A percentile compares a stretch with the other conserved stretches of the same genome.
Conservation (phyloP, 495 filamentous ascomycete species). For the Pyrenopolyporus hunteri region DNA sequence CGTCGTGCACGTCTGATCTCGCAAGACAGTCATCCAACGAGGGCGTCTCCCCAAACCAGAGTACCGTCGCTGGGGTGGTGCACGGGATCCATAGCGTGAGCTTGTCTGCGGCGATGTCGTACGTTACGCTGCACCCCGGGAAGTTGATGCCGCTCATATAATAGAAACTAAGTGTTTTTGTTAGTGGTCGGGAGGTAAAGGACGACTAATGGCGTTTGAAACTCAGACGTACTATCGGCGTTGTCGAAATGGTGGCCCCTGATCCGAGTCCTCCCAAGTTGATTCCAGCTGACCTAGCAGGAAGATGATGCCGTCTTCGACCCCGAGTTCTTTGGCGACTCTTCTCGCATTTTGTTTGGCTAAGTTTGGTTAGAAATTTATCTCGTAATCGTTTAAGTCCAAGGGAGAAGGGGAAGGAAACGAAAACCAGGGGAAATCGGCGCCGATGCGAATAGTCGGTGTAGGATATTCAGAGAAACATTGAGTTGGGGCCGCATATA, state of each 20-base stretch:
- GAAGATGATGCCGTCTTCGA: conserved; percentile 66
- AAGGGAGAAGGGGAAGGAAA: background rate
- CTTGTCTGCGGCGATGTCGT: conserved; percentile 63
- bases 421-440: background rate
- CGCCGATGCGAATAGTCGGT: background rate
- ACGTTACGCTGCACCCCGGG: conserved; percentile 65
- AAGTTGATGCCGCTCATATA: conserved; percentile 69
- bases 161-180: conserved; percentile 58
- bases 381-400: background rate
- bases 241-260: conserved; percentile 65
- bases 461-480: background rate
- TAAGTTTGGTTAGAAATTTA: conserved; percentile 41
- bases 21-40: conserved; percentile 57
- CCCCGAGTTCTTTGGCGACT: conserved; percentile 69
- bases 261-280: conserved; percentile 66
- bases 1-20: conserved; percentile 60
- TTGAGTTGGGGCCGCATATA: background rate
- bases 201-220: background rate
- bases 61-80: conserved; percentile 58
- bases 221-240: conserved; percentile 58
- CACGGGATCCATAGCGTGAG: conserved; percentile 67
- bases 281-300: conserved; percentile 57
- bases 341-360: conserved; percentile 82
- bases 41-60: conserved; percentile 66
- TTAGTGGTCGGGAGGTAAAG: conserved; percentile 14